These are phyloP conservation scores for Paratinospora sagittata DNA, from an alignment of 164 flowering plant species.

Conservation along the genomic window DNA sequence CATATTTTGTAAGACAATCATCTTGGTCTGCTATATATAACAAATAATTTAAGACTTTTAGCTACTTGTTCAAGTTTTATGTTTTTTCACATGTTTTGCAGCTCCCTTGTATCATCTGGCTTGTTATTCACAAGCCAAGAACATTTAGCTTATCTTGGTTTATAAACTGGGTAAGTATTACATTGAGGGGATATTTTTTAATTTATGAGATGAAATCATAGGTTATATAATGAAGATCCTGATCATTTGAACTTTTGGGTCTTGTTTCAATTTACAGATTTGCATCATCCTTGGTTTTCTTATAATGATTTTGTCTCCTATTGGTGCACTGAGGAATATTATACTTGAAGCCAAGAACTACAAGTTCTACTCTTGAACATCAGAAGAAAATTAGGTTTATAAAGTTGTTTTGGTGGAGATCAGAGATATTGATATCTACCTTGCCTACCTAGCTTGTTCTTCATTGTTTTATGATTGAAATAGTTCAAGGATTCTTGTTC, in stretches of 20 bases:
- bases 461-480: too few relatives aligned
- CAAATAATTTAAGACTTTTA: too few relatives aligned
- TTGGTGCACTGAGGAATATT: conserved; percentile 52
- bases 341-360: conserved; percentile 39
- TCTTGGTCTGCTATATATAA: not conserved
- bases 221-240: too few relatives aligned
- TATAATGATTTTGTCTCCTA: conserved; percentile 53
- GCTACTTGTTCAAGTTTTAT: not conserved
- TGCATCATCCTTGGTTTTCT: conserved; percentile 53
- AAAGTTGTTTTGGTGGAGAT: not conserved
- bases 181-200: not conserved
- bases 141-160: conserved; percentile 54
- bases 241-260: not conserved
- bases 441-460: not conserved
- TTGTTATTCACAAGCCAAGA: conserved; percentile 49
- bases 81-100: conserved; percentile 16
- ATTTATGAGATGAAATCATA: not conserved
- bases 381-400: not conserved
- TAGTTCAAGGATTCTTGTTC: too few relatives aligned
- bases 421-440: not conserved
- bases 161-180: conserved; percentile 45
- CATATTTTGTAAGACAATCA: conserved; percentile 48
- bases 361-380: conserved; percentile 48
- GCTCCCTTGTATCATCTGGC: conserved; percentile 86
- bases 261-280: conserved; percentile 24